Percentiles rank a stretch among this genome's conserved stretches.
Evolutionary conservation across 495 filamentous ascomycete species (phyloP).

Genomic region (Penicillium flavigenum): DNA sequence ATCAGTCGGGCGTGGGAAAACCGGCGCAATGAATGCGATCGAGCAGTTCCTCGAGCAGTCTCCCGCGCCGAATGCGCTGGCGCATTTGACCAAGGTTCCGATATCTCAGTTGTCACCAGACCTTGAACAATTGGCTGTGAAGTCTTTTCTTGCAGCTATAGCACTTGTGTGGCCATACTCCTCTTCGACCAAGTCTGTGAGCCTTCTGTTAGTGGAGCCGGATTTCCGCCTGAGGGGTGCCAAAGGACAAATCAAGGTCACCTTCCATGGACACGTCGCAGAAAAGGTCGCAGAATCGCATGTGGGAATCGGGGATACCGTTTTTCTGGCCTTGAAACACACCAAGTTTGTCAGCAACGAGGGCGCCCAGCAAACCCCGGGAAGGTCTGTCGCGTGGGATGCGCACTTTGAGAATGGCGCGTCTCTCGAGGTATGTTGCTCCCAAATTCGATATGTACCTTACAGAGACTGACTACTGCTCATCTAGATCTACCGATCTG

Average conservation of each 20-base stretch:
- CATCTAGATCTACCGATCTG: slow-evolving; percentile 37
- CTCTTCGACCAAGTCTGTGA: slow-evolving; percentile 64
- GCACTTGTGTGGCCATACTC: slow-evolving; percentile 93
- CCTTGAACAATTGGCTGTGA: slow-evolving; percentile 30
- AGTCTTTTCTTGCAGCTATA: slow-evolving; percentile 64
- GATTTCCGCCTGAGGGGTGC: slow-evolving; percentile 79
- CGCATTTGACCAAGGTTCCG: slow-evolving; percentile 45
- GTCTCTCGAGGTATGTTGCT: slow-evolving; percentile 54
- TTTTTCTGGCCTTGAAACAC: slow-evolving; percentile 66
- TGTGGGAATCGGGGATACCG: slow-evolving; percentile 73
- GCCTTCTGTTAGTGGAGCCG: slow-evolving; percentile 78
- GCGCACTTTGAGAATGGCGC: slow-evolving; percentile 59
- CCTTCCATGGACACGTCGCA: slow-evolving; percentile 72
- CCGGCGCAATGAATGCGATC: slow-evolving; percentile 34
- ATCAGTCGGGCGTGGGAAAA: slow-evolving; percentile 22
- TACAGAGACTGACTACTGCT: background rate
- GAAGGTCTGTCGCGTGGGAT: slow-evolving; percentile 72
- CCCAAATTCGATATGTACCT: background rate
- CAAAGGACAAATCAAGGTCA: slow-evolving; percentile 79
- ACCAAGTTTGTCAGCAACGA: slow-evolving; percentile 57
- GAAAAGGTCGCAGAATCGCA: slow-evolving; percentile 62
- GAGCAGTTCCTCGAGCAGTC: slow-evolving; percentile 16
- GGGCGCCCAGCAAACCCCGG: slow-evolving; percentile 53
- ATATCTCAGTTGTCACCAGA: slow-evolving; percentile 70
- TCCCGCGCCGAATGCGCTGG: slow-evolving; percentile 23